phyloP scores from a whole-genome alignment of 2,329 filamentous ascomycete genomes.

The Trichophyton schoenleinii region DNA sequence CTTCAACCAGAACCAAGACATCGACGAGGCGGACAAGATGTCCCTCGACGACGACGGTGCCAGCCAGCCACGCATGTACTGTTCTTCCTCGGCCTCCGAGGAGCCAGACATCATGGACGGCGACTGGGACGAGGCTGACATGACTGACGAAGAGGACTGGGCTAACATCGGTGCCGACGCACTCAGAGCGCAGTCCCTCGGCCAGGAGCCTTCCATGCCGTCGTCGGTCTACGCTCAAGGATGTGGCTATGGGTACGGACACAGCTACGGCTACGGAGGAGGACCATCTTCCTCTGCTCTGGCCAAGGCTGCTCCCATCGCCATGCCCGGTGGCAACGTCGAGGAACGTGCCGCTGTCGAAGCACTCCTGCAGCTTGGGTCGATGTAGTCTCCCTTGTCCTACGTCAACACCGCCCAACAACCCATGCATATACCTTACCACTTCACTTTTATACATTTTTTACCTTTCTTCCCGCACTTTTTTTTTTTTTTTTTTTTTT shows the following conservation, averaged over 20 bases:
- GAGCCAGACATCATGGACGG: conserved; percentile 50
- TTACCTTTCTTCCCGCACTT: neutral
- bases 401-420: neutral
- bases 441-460: neutral
- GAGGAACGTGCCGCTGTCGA: conserved; percentile 39
- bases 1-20: conserved; percentile 48
- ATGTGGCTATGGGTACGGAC: conserved; percentile 14
- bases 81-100: conserved; percentile 59
- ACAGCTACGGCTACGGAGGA: conserved; percentile 18
- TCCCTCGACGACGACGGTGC: conserved; percentile 61
- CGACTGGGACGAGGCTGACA: conserved; percentile 71
- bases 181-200: conserved; percentile 53
- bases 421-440: conserved; percentile 1
- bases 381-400: conserved; percentile 28
- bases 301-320: conserved; percentile 30
- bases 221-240: neutral
- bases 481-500: too few species aligned
- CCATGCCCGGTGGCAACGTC: conserved; percentile 22
- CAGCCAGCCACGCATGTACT: conserved; percentile 41
- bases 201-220: neutral
- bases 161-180: conserved; percentile 76
- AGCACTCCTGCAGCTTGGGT: conserved; percentile 37
- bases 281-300: conserved; percentile 28
- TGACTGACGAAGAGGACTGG: conserved; percentile 96
- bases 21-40: conserved; percentile 90